A percentile compares a stretch with the other conserved stretches of the same genome.
Evolutionary conservation across 2,329 filamentous ascomycete species (phyloP).

Genomic region (Botryosphaeria agaves): DNA sequence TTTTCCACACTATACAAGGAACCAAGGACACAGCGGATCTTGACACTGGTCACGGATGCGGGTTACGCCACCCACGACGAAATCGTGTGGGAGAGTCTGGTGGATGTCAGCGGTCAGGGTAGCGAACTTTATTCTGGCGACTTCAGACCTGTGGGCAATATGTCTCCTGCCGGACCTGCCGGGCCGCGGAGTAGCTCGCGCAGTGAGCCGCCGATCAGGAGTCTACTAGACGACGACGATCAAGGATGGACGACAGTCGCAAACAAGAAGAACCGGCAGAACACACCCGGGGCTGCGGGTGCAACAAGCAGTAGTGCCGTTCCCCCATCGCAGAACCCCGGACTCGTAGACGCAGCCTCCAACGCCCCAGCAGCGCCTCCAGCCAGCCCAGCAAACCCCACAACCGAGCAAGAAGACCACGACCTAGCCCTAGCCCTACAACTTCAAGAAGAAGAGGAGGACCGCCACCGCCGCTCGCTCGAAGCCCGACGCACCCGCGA

Average conservation of each 20-base stretch:
- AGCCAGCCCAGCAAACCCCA: constrained; percentile 7
- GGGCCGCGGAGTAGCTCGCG: constrained; percentile 7
- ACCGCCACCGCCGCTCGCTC: constrained; percentile 44
- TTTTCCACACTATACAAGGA: constrained; percentile 91
- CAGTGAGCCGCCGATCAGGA: constrained; percentile 8
- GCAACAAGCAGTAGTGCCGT: constrained; percentile 2
- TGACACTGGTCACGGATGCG: constrained; percentile 80
- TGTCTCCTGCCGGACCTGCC: neutral
- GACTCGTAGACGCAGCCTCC: neutral
- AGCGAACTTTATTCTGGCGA: constrained; percentile 81
- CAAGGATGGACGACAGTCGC: constrained; percentile 41
- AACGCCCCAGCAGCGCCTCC: constrained; percentile 2
- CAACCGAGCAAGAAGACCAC: constrained; percentile 60
- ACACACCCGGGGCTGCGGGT: constrained; percentile 3
- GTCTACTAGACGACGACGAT: constrained; percentile 15
- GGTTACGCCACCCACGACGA: constrained; percentile 80
- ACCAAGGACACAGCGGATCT: constrained; percentile 54
- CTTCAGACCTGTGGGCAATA: constrained; percentile 60
- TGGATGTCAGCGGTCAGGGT: constrained; percentile 69
- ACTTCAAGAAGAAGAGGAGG: constrained; percentile 86
- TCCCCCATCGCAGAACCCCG: constrained; percentile 7
- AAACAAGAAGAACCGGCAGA: constrained; percentile 6
- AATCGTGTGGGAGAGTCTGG: constrained; percentile 88
- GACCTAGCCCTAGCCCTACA: constrained; percentile 80
- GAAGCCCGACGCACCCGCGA: constrained; percentile 48